Evolutionary conservation across 257 asterid species (phyloP).

Genomic region (Ballota nigra): DNA sequence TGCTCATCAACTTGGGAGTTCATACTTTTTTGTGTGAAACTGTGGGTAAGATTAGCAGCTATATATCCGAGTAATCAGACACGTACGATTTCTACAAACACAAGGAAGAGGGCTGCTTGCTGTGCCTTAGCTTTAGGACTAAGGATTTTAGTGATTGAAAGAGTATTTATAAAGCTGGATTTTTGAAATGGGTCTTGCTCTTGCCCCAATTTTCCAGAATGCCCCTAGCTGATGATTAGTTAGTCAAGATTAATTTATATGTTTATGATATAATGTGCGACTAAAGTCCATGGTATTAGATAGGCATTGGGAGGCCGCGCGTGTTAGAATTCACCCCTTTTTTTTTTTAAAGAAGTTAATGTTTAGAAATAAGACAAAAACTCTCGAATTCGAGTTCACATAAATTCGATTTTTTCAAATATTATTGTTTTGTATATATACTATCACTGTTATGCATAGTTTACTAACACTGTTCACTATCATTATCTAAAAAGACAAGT

Average conservation of each 20-base stretch:
- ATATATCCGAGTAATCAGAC: neutral
- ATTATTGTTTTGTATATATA: too few species aligned
- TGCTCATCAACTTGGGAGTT: slow-evolving; percentile 41
- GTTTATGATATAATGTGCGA: neutral
- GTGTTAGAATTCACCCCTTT: neutral
- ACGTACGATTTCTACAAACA: neutral
- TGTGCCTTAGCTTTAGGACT: slow-evolving; percentile 22
- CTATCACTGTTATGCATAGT: too few species aligned
- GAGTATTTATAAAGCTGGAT: slow-evolving; percentile 46
- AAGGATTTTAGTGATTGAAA: neutral
- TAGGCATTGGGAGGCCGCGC: neutral
- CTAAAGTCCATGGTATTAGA: neutral
- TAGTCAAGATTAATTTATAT: neutral
- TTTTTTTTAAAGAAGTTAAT: too few species aligned
- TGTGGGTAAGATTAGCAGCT: neutral
- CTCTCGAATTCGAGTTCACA: too few species aligned
- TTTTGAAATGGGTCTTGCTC: slow-evolving; percentile 26
- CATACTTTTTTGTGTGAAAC: slow-evolving; percentile 8
- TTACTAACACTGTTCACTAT: too few species aligned
- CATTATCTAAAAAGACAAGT: too few species aligned
- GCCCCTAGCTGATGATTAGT: slow-evolving; percentile 23
- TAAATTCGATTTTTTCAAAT: too few species aligned
- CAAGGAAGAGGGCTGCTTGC: slow-evolving; percentile 19
- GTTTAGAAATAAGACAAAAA: too few species aligned
- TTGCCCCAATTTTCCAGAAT: slow-evolving; percentile 26